Evolutionary conservation across 2,329 filamentous ascomycete species (phyloP).

Genomic region (Dactylellina sp.): DNA sequence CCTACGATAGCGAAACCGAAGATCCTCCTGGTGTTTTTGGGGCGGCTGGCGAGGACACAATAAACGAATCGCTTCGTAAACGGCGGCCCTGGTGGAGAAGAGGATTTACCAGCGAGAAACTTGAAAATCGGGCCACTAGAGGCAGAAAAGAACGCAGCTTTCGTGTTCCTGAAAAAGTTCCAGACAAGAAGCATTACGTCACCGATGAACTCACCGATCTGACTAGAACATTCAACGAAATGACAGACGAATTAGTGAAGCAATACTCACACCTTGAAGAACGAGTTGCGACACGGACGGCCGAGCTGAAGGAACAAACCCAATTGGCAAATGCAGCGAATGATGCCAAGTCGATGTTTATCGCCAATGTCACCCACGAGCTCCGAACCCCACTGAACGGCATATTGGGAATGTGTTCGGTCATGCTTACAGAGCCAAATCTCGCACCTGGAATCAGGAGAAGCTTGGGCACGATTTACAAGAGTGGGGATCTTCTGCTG

Average conservation of each 20-base stretch:
- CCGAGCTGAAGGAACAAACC: constrained; percentile 81
- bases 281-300: constrained; percentile 83
- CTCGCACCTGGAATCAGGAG: constrained; percentile 78
- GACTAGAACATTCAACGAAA: constrained; percentile 93
- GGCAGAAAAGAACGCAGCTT: constrained; percentile 69
- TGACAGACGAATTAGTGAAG: constrained; percentile 88
- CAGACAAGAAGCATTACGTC: constrained; percentile 78
- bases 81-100: constrained; percentile 52
- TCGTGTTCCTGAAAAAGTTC: constrained; percentile 85
- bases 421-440: constrained; percentile 94
- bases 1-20: constrained; percentile 57
- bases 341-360: constrained; percentile 96
- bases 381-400: constrained; percentile 95
- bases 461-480: constrained; percentile 87
- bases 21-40: constrained; percentile 50
- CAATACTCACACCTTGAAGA: constrained; percentile 88
- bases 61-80: constrained; percentile 42
- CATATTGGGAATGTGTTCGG: constrained; percentile 91
- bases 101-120: constrained; percentile 35
- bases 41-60: constrained; percentile 19
- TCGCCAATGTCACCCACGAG: constrained; percentile 90
- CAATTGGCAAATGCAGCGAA: constrained; percentile 76
- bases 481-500: constrained; percentile 83
- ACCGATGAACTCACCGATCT: constrained; percentile 77
- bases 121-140: constrained; percentile 14